These are phyloP conservation scores for Botryosphaeria dothidea DNA, from an alignment of 2,329 filamentous ascomycete species.

Conservation along the genomic window DNA sequence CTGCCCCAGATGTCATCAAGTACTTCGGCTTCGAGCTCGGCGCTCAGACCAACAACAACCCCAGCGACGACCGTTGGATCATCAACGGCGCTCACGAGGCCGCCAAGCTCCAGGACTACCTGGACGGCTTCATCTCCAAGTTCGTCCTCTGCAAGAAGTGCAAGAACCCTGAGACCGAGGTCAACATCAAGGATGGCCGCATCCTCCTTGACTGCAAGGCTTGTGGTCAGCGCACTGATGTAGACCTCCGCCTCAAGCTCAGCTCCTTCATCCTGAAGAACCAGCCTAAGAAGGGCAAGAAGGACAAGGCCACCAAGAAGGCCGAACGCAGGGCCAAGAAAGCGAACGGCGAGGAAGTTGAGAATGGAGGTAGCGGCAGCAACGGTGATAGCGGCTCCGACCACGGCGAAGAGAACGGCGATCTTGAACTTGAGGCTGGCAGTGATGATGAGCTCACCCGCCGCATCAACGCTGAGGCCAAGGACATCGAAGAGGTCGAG, in stretches of 20 bases:
- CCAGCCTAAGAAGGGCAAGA: slow-evolving; percentile 89
- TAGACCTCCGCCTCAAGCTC: slow-evolving; percentile 92
- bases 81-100: slow-evolving; percentile 98
- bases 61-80: slow-evolving; percentile 98
- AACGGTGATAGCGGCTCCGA: slow-evolving; percentile 68
- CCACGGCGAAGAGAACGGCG: slow-evolving; percentile 65
- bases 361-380: slow-evolving; percentile 53
- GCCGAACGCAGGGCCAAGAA: slow-evolving; percentile 83
- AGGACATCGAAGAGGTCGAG: slow-evolving; percentile 71
- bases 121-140: slow-evolving; percentile 97
- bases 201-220: slow-evolving; percentile 98
- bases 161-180: slow-evolving; percentile 98
- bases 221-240: slow-evolving; percentile 88
- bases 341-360: slow-evolving; percentile 55
- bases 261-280: slow-evolving; percentile 98
- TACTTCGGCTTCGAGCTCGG: slow-evolving; percentile 99
- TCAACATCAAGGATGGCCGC: slow-evolving; percentile 88
- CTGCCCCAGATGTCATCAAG: slow-evolving; percentile 78
- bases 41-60: slow-evolving; percentile 97
- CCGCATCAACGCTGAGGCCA: slow-evolving; percentile 66
- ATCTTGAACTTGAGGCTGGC: slow-evolving; percentile 66
- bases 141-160: slow-evolving; percentile 99
- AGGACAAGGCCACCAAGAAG: slow-evolving; percentile 94
- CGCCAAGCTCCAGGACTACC: slow-evolving; percentile 93
- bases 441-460: slow-evolving; percentile 93